Evolutionary conservation across 345 rosid genomes (phyloP).

Genomic region (Garcia nutans): DNA sequence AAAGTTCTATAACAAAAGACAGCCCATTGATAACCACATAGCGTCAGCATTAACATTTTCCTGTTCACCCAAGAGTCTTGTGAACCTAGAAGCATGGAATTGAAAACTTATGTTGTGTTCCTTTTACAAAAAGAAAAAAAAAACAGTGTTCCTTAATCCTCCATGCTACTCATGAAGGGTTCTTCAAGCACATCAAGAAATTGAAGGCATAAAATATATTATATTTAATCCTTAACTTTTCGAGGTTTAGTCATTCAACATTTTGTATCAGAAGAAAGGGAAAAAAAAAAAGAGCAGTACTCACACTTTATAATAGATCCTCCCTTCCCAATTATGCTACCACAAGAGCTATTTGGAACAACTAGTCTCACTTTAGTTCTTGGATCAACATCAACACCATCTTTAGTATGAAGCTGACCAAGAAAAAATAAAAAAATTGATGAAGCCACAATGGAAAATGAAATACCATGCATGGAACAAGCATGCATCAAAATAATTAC

Average conservation of each 20-base stretch:
- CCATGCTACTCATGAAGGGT: not conserved
- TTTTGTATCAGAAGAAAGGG: constrained; percentile 13
- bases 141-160: not conserved
- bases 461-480: constrained; percentile 1
- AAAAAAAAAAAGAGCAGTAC: not conserved
- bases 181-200: not conserved
- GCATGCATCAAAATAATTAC: constrained; percentile 37
- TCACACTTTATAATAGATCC: constrained; percentile 94
- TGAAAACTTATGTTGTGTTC: not conserved
- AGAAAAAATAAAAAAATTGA: constrained; percentile 23
- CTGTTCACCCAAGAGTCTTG: not conserved
- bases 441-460: constrained; percentile 12
- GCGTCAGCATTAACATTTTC: not conserved
- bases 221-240: not conserved
- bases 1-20: not conserved
- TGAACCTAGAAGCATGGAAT: not conserved
- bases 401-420: constrained; percentile 69
- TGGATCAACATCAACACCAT: constrained; percentile 73
- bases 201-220: not conserved
- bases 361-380: constrained; percentile 82
- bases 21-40: not conserved
- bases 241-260: not conserved
- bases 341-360: constrained; percentile 96
- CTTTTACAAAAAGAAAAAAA: not conserved
- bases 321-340: constrained; percentile 99